Evolutionary conservation across 2,329 filamentous ascomycete species (phyloP).

Genomic region (Venturia nashicola): DNA sequence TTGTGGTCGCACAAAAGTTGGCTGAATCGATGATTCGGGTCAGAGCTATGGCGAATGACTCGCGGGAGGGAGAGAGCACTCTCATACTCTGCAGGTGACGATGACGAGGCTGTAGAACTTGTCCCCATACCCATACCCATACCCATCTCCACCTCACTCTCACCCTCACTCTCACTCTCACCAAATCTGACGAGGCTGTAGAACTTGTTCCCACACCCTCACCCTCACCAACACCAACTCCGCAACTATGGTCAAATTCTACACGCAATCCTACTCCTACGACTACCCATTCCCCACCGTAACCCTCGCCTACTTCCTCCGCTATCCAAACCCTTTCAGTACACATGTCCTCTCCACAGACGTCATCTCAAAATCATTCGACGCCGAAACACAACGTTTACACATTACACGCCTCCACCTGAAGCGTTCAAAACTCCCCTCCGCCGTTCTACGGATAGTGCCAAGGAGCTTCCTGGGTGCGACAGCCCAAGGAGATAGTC

Average conservation of each 20-base stretch:
- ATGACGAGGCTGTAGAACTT: too few species aligned
- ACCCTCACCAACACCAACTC: conserved; percentile 2
- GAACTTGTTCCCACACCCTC: too few species aligned
- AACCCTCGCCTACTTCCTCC: conserved; percentile 79
- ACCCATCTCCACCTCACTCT: too few species aligned
- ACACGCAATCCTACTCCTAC: conserved; percentile 53
- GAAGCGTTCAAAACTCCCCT: conserved; percentile 68
- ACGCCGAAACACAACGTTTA: conserved; percentile 60
- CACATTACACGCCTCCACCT: conserved; percentile 70
- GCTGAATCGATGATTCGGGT: too few species aligned
- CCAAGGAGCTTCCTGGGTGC: conserved; percentile 56
- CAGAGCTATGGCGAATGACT: too few species aligned
- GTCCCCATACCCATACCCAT: too few species aligned
- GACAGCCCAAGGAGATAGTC: conserved; percentile 47
- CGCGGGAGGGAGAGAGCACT: too few species aligned
- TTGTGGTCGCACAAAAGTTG: too few species aligned
- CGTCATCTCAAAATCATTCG: conserved; percentile 63
- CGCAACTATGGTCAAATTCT: conserved; percentile 38
- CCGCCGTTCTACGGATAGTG: conserved; percentile 62
- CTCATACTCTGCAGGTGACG: too few species aligned
- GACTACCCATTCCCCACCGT: conserved; percentile 74
- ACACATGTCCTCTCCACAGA: conserved; percentile 74
- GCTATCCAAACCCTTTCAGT: conserved; percentile 77
- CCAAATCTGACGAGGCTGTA: too few species aligned
- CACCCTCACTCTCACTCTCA: too few species aligned